These are phyloP conservation scores for Acaromyces ingoldii DNA, from an alignment of 1,284 basidiomycete species.

Conservation along the genomic window DNA sequence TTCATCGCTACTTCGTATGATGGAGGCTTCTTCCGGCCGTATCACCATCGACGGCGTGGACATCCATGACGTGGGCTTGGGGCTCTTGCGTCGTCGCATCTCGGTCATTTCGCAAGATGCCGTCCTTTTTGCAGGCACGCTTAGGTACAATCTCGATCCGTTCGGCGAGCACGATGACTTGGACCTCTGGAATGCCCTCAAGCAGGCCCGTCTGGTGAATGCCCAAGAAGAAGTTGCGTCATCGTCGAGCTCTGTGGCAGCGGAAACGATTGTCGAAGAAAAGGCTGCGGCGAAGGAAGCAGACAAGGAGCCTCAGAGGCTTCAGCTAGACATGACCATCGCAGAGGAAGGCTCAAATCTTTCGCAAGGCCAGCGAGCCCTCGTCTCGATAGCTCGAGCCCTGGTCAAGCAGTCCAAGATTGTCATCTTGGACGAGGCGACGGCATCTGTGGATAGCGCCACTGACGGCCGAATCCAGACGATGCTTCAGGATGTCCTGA, in stretches of 20 bases:
- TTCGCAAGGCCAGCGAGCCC: conserved; percentile 62
- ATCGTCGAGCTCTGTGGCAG: not conserved
- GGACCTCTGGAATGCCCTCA: conserved; percentile 41
- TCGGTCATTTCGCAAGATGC: conserved; percentile 85
- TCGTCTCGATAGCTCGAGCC: conserved; percentile 75
- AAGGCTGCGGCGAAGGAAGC: not conserved
- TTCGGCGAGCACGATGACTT: conserved; percentile 61
- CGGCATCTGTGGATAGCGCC: conserved; percentile 67
- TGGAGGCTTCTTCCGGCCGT: conserved; percentile 54
- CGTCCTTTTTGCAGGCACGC: conserved; percentile 62
- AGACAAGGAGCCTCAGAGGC: conserved; percentile 40
- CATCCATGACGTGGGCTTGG: conserved; percentile 59
- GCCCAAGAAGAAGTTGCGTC: not conserved
- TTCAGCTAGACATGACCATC: conserved; percentile 60
- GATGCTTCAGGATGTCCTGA: not conserved
- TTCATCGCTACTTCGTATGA: conserved; percentile 18
- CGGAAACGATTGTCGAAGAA: not conserved
- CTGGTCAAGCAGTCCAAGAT: conserved; percentile 50
- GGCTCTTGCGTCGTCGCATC: conserved; percentile 57
- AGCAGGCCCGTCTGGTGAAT: conserved; percentile 30
- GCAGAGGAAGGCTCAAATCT: conserved; percentile 79
- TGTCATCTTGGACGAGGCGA: conserved; percentile 26
- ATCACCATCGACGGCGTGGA: conserved; percentile 28
- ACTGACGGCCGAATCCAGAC: conserved; percentile 78
- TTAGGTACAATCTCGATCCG: conserved; percentile 67